Evolutionary conservation across 208 protist genomes (phyloP).

Genomic region (Trypanosoma caninum): DNA sequence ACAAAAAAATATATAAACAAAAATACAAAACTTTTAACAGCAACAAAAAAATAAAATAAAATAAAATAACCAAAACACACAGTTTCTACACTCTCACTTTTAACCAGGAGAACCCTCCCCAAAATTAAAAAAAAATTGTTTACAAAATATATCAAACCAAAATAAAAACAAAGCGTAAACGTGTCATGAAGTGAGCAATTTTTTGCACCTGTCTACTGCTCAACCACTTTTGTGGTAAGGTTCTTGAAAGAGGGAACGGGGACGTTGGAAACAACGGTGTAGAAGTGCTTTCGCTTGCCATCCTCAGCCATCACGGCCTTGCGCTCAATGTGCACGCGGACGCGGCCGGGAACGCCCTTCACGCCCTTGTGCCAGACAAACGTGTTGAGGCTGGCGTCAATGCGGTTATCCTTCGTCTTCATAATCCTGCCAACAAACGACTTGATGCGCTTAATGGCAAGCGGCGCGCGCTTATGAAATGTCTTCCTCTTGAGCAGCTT

Average conservation of each 20-base stretch:
- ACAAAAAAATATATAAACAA: not conserved
- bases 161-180: conserved; percentile 8
- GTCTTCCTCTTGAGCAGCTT: conserved; percentile 95
- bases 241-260: conserved; percentile 80
- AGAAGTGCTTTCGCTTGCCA: conserved; percentile 88
- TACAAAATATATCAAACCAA: conserved; percentile 1
- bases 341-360: conserved; percentile 92
- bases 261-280: conserved; percentile 89
- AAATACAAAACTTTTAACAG: not conserved
- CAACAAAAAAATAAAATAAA: conserved; percentile 11
- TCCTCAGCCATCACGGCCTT: conserved; percentile 78
- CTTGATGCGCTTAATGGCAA: conserved; percentile 95
- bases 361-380: conserved; percentile 96
- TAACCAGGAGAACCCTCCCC: not conserved
- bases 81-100: no score
- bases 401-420: conserved; percentile 97
- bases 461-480: conserved; percentile 96
- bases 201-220: conserved; percentile 48
- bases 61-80: conserved; percentile 8
- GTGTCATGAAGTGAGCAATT: not conserved
- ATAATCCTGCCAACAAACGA: conserved; percentile 94
- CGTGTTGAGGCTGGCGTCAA: conserved; percentile 96
- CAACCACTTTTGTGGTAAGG: conserved; percentile 76
- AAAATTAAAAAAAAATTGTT: conserved; percentile 17
- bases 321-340: conserved; percentile 93